phyloP scores from a whole-genome alignment of 257 asterid genomes.

The Solanum infundibuliforme region DNA sequence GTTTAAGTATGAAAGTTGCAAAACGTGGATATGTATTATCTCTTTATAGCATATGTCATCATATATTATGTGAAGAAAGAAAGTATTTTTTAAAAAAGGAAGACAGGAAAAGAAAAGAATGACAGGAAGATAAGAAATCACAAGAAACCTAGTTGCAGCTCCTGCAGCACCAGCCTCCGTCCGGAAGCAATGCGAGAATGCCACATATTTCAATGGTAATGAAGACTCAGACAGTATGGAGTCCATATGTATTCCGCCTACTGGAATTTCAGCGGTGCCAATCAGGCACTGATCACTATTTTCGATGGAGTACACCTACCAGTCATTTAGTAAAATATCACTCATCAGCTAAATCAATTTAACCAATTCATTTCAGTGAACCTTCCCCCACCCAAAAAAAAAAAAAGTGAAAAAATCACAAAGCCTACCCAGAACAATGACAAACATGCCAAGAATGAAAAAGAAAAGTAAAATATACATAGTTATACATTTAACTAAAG shows the following conservation, averaged over 20 bases:
- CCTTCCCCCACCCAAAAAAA: background rate
- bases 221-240: conserved; percentile 69
- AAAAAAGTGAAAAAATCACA: background rate
- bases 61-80: background rate
- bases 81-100: background rate
- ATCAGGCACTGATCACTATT: conserved; percentile 92
- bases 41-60: background rate
- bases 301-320: conserved; percentile 91
- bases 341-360: background rate
- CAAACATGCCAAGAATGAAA: background rate
- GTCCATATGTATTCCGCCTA: conserved; percentile 96
- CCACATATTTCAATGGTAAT: conserved; percentile 82
- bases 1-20: background rate
- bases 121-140: background rate
- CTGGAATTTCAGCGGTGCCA: conserved; percentile 98
- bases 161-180: conserved; percentile 99
- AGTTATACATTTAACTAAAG: background rate
- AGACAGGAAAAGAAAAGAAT: background rate
- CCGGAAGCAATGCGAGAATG: conserved; percentile 92
- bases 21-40: background rate
- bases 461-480: background rate
- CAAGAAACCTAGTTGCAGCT: conserved; percentile 64
- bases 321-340: background rate
- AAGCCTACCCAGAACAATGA: background rate
- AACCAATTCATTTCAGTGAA: background rate